Conservation (phyloP, 176 grass and related monocot species). For the Alloteropsis semialata region DNA sequence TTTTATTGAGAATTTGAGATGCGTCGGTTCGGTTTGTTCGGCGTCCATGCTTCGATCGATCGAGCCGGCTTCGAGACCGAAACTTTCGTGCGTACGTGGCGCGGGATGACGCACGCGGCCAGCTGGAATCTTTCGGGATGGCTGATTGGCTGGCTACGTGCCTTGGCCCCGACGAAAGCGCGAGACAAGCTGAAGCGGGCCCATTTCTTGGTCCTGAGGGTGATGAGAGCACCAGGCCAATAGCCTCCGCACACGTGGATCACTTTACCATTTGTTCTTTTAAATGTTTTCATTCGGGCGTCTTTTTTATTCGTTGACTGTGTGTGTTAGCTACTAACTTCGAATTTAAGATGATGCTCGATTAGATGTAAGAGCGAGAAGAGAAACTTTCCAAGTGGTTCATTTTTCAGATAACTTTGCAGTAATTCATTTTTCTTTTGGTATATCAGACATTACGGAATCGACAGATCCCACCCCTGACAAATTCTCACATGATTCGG, state of each 20-base stretch:
- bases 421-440: too few relatives aligned
- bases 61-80: neutral
- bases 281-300: neutral
- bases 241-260: slow-evolving; percentile 18
- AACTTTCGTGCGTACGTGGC: neutral
- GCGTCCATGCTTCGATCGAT: slow-evolving; percentile 3
- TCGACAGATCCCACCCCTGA: too few relatives aligned
- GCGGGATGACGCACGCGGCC: neutral
- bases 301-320: too few relatives aligned
- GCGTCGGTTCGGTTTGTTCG: neutral
- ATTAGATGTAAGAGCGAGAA: neutral
- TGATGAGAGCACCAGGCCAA: slow-evolving; percentile 27
- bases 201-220: slow-evolving; percentile 9
- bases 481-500: too few relatives aligned
- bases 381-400: neutral
- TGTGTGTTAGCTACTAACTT: too few relatives aligned
- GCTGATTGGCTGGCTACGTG: neutral
- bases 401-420: neutral
- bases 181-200: neutral
- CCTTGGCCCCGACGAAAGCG: slow-evolving; percentile 32
- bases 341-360: neutral
- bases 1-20: neutral
- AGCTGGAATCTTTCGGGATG: neutral
- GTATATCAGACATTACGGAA: too few relatives aligned
- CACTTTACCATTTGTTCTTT: too few relatives aligned